A percentile compares a stretch with the other conserved stretches of the same genome.
Conservation (phyloP, 441 rosid genomes). For the Euphorbia corollata region DNA sequence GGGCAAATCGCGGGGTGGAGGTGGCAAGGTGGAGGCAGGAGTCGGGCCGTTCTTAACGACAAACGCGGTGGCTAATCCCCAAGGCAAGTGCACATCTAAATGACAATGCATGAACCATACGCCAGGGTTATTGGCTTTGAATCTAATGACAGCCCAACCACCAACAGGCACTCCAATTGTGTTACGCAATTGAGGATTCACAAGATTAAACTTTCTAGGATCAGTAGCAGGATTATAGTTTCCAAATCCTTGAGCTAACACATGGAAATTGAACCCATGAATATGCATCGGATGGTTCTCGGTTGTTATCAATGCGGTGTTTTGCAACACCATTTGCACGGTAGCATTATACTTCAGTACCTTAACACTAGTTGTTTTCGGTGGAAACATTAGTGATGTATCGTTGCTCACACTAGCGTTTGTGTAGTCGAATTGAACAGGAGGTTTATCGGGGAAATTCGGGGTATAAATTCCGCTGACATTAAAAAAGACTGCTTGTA, state of each 20-base stretch:
- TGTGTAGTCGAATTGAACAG: constrained; percentile 53
- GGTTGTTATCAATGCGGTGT: constrained; percentile 46
- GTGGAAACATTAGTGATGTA: constrained; percentile 30
- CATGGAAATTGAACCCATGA: constrained; percentile 72
- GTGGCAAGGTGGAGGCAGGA: constrained; percentile 46
- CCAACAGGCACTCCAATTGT: constrained; percentile 77
- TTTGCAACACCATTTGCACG: constrained; percentile 63
- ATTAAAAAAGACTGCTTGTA: constrained; percentile 53
- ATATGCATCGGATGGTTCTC: constrained; percentile 90
- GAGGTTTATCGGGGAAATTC: constrained; percentile 63
- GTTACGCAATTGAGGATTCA: constrained; percentile 52
- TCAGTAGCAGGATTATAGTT: constrained; percentile 45
- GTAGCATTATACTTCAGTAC: constrained; percentile 56
- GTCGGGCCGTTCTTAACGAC: constrained; percentile 68
- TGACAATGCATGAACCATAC: constrained; percentile 78
- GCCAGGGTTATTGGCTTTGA: constrained; percentile 82
- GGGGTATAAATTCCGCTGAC: constrained; percentile 51
- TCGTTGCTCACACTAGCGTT: constrained; percentile 25
- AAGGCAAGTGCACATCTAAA: constrained; percentile 59
- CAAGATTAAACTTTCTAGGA: constrained; percentile 44
- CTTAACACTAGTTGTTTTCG: constrained; percentile 51
- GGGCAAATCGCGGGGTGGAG: constrained; percentile 80
- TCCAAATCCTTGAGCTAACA: constrained; percentile 84
- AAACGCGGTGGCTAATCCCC: constrained; percentile 57
- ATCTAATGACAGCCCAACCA: constrained; percentile 83